Evolutionary conservation across 331 rosid genomes (phyloP), one percentile per base, ranked within the genome.

Genomic region (Acacia concinna): DNA sequence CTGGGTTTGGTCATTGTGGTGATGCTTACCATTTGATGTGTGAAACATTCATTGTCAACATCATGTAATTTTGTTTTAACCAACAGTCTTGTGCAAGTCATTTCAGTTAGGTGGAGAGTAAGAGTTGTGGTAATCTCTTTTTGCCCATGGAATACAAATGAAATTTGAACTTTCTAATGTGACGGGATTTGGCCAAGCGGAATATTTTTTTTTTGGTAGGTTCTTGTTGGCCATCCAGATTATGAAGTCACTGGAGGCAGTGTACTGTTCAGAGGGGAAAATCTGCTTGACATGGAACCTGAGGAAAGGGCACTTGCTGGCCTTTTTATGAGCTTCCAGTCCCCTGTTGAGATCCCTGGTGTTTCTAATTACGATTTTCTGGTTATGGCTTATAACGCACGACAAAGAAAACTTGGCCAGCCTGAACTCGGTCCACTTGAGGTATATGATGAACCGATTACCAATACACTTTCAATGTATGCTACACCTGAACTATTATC

Each of bases 271-370:
- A 95, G 90, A 86, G 99, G 98, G 35, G 87, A 89, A 32, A 79
- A 83, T 81, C 82, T 95, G 88, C 88, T 95, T 81, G 96, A 91
- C 10, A 88, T 93, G 97, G 94, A 85, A 75, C 94, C 97, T 0
- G 99, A 93, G 72, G 93, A 93, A 54, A 85, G 99, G 82, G 87
- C 99, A 0, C 92, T 92, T 47, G 86, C 94, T 0, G 99, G 99
- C 7, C 90, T 95, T 75, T 95, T 95, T 78, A 95, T 95, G 99
- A 93, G 97, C 82, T 95, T 95, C 78, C 99, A 95, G 78, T 84
- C 97, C 31, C 99, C 99, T 9, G 85, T 95, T 65, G 99, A 85
- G 74, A 93, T 95, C 31, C 99, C 99, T 0, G 99, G 99, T 62
- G 99, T 95, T 73, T 88, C 94, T 46, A 95, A 91, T 81, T 87